A percentile compares a stretch with the other conserved stretches of the same genome.
Conservation (phyloP, 495 filamentous ascomycete species). For the Aspergillus kassunensis region DNA sequence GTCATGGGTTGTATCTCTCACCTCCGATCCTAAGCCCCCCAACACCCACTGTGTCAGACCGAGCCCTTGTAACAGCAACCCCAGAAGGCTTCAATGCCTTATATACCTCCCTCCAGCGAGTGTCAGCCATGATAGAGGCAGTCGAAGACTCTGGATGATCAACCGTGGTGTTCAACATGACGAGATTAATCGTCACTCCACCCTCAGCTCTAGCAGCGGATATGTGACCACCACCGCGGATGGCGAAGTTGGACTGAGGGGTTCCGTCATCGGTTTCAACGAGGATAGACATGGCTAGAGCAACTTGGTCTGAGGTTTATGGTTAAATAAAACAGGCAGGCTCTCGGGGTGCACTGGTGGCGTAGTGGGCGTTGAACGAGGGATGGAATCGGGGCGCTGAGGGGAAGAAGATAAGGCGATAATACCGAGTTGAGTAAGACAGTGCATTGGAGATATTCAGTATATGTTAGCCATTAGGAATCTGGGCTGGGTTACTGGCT, state of each 20-base stretch:
- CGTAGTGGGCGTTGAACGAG: background rate
- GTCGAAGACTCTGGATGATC: slow-evolving; percentile 40
- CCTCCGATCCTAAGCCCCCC: slow-evolving; percentile 39
- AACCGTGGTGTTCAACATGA: slow-evolving; percentile 35
- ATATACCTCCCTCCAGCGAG: slow-evolving; percentile 25
- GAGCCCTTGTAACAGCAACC: slow-evolving; percentile 49
- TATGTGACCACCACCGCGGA: slow-evolving; percentile 37
- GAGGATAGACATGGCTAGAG: background rate
- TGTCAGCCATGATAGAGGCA: background rate
- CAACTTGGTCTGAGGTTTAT: background rate
- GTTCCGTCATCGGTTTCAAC: background rate
- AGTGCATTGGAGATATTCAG: background rate
- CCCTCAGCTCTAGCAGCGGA: background rate
- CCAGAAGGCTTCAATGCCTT: slow-evolving; percentile 36
- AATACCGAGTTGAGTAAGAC: background rate
- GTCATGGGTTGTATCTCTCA: too few relatives aligned
- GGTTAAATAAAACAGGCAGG: background rate
- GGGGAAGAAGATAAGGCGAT: background rate
- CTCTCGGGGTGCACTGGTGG: background rate
- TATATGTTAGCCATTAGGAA: background rate
- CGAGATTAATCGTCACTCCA: slow-evolving; percentile 45
- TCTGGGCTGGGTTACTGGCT: background rate
- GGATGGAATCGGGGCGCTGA: background rate
- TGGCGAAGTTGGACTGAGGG: slow-evolving; percentile 25
- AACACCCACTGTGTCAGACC: slow-evolving; percentile 49